Base-by-base conservation (phyloP, 2,329 filamentous ascomycete genomes). In the Dactylellina parvicollis region DNA sequence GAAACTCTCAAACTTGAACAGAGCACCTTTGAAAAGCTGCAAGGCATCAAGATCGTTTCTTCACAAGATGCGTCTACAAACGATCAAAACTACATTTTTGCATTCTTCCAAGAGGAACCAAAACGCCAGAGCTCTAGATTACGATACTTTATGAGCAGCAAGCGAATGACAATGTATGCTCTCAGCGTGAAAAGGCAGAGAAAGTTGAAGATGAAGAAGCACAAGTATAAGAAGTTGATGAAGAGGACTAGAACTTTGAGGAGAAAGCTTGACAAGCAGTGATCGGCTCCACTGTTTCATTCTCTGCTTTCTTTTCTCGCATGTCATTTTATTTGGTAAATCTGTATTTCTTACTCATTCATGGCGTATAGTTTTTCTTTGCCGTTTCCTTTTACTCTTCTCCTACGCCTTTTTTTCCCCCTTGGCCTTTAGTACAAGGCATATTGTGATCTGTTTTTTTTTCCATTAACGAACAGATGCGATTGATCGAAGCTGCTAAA, bases 171-270 rank as follows among this genome's bases (percentile, higher is more conserved):
- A 72, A 93, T 96, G 89, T 83, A 89, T 74, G 87, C 92, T 75
- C 92, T 99, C 80, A 96, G 92, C 80, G 94, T 97, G 77, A 92
- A 90, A 85, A 87, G 95, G 81, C 92, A 96, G 82, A 86, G 92
- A 80, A 96, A 95, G 84, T 84, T 97, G 79, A 96, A 92, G 88
- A 99, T 99, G 93, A 99, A 99, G 91, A 99, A 98, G 88, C 94
- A 98, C 87, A 99, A 99, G 89, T 96, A 96, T 83, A 98, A 97
- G 92, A 99, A 99, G 88, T 85, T 98, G 77, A 92, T 96, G 91
- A 91, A 90, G 85, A 87, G 88, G 82, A 97, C 94, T 79, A 88
- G 94, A 81, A 94, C 92, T 80, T 82, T 92, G 84, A 89, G 94
- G 80, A 88, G 92, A 80, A 96, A 93, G 84, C 84, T 95, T 79